Percentiles rank a stretch among this genome's conserved stretches.
phyloP scores from a whole-genome alignment of 148 eudicot species.

The Vaccinium vitisidaea region DNA sequence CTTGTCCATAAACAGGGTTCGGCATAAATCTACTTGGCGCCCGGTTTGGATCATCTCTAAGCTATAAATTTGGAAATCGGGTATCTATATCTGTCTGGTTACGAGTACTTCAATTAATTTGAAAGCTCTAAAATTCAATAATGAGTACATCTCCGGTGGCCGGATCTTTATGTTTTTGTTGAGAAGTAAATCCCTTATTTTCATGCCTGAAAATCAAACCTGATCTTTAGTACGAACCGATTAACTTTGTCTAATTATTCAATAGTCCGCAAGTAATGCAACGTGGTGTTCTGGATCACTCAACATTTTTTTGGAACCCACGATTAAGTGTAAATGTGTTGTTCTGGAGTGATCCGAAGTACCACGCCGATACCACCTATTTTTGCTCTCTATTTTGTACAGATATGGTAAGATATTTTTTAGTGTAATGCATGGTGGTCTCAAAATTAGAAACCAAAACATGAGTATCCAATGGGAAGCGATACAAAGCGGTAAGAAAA shows the following conservation, averaged over 20 bases:
- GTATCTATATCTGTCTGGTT: neutral
- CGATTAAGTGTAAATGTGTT: too few species aligned
- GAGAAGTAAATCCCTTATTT: neutral
- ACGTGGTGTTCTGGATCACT: too few species aligned
- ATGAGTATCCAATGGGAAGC: neutral
- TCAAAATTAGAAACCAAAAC: neutral
- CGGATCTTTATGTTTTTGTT: neutral
- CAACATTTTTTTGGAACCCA: too few species aligned
- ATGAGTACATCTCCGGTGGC: neutral
- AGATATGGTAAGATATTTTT: neutral
- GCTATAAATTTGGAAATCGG: neutral
- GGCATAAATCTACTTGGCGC: neutral
- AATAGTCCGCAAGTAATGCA: too few species aligned
- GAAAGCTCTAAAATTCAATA: too few species aligned
- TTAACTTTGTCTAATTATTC: neutral
- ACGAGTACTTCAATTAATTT: too few species aligned
- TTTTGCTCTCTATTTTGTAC: neutral
- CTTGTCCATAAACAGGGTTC: neutral
- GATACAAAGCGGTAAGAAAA: neutral
- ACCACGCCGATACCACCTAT: neutral
- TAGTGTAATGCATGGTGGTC: neutral
- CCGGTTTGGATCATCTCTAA: neutral
- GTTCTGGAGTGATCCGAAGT: too few species aligned
- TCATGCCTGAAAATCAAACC: neutral
- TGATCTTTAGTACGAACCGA: neutral